phyloP scores from a whole-genome alignment of 2,329 filamentous ascomycete genomes.

The Curvularia spicifera region DNA sequence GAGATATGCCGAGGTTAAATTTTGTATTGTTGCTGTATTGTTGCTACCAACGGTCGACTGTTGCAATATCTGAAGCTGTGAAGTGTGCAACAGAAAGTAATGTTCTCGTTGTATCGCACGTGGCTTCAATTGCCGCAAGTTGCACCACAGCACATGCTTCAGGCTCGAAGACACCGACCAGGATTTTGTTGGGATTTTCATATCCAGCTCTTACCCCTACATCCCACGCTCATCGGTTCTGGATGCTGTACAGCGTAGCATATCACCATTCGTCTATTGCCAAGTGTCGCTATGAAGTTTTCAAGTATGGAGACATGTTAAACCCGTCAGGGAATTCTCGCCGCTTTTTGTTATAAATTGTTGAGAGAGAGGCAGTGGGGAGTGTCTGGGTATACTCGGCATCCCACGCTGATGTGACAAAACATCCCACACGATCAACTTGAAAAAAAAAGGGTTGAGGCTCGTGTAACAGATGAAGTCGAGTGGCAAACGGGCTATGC shows the following conservation, averaged over 20 bases:
- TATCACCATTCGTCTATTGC: not conserved
- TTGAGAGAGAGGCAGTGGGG: conserved; percentile 24
- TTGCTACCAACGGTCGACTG: not conserved
- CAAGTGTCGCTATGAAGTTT: conserved; percentile 4
- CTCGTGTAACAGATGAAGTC: conserved; percentile 4
- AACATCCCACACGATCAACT: conserved; percentile 31
- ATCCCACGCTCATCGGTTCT: conserved; percentile 4
- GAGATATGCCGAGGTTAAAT: not conserved
- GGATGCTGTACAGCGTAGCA: conserved; percentile 7
- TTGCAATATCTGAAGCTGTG: not conserved
- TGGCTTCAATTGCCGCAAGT: conserved; percentile 2
- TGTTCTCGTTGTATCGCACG: not conserved
- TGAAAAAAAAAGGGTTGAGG: conserved; percentile 21
- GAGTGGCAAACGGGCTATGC: conserved; percentile 19
- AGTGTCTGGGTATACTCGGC: conserved; percentile 27
- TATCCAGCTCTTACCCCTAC: not conserved
- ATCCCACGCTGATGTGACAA: conserved; percentile 31
- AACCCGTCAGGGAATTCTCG: not conserved
- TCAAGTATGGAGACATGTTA: conserved; percentile 1
- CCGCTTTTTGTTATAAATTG: conserved; percentile 10
- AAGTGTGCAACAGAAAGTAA: not conserved
- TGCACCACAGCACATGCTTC: conserved; percentile 4
- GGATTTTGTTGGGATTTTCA: conserved; percentile 1
- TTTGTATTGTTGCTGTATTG: not conserved
- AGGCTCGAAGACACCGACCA: not conserved